Conservation (phyloP, 495 filamentous ascomycete species). For the Penicillium manginii region DNA sequence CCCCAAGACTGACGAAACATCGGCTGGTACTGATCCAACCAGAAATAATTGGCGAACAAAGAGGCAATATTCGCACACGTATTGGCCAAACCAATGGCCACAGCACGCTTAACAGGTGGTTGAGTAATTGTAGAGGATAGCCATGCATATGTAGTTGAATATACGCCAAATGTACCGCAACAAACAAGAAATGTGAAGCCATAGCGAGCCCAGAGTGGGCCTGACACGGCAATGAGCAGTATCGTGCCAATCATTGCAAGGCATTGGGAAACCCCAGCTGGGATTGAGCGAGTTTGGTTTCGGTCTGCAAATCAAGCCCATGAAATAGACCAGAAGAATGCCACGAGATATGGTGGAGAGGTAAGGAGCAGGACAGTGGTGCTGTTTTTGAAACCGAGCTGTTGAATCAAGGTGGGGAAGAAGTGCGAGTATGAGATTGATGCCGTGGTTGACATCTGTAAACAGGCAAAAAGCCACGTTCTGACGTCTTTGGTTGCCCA, state of each 20-base stretch:
- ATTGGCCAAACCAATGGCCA: constrained; percentile 8
- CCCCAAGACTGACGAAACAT: constrained; percentile 22
- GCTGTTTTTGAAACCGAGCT: constrained; percentile 23
- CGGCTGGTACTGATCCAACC: constrained; percentile 24
- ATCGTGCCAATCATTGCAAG: constrained; percentile 15
- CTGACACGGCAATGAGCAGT: constrained; percentile 13
- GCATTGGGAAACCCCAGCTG: constrained; percentile 12
- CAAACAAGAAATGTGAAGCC: constrained; percentile 15
- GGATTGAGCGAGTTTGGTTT: constrained; percentile 16
- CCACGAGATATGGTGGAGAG: constrained; percentile 19
- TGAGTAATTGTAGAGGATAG: constrained; percentile 20
- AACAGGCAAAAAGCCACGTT: constrained; percentile 18
- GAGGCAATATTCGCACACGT: background rate
- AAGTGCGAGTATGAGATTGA: constrained; percentile 21
- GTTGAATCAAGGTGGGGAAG: constrained; percentile 23
- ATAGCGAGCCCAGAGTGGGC: constrained; percentile 20
- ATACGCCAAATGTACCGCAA: constrained; percentile 21
- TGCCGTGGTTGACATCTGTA: constrained; percentile 19
- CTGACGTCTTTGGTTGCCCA: constrained; percentile 17
- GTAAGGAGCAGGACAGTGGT: constrained; percentile 20
- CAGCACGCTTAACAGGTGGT: constrained; percentile 15
- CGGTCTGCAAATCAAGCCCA: constrained; percentile 17
- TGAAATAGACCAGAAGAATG: constrained; percentile 14
- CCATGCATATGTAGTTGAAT: constrained; percentile 21
- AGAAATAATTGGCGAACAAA: constrained; percentile 16